Percentiles rank a stretch among this genome's conserved stretches.
Conservation (phyloP, 768 basidiomycete genomes). For the Tulasnella sp. region DNA sequence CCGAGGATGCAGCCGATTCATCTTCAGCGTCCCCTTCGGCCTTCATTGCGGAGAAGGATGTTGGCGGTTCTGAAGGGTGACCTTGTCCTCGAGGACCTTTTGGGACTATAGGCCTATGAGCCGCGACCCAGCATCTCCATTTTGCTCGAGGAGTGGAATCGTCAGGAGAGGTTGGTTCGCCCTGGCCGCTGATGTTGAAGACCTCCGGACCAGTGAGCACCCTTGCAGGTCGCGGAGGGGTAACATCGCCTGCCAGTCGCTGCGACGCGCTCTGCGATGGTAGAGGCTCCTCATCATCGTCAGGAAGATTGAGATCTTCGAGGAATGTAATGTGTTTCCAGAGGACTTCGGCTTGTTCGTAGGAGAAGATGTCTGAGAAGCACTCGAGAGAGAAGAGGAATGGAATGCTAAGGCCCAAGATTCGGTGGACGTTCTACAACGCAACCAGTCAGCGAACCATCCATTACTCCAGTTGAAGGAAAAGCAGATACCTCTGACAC, state of each 20-base stretch:
- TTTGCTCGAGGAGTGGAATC: conserved; percentile 28
- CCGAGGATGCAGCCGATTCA: not conserved
- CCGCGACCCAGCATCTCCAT: conserved; percentile 63
- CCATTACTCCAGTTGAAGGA: not conserved
- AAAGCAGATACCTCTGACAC: conserved; percentile 57
- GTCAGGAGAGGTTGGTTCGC: conserved; percentile 45
- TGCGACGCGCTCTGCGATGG: not conserved
- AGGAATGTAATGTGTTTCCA: conserved; percentile 68
- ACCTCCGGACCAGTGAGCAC: conserved; percentile 46
- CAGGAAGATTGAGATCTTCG: conserved; percentile 33
- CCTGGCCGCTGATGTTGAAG: conserved; percentile 60
- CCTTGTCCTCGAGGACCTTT: not conserved
- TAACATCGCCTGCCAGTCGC: not conserved
- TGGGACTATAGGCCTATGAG: conserved; percentile 36
- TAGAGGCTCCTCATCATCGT: not conserved
- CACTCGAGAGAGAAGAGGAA: conserved; percentile 63
- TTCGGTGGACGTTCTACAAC: conserved; percentile 52
- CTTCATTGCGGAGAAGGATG: not conserved
- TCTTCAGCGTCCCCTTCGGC: conserved; percentile 15
- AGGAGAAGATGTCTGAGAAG: conserved; percentile 57
- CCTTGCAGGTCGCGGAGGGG: conserved; percentile 1
- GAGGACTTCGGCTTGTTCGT: conserved; percentile 50
- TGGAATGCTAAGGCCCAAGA: conserved; percentile 60
- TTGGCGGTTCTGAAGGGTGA: not conserved
- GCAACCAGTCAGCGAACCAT: not conserved